Percentiles rank a stretch among this genome's conserved stretches.
Evolutionary conservation across 1,139 yeast genomes (phyloP).

Genomic region (Taiozyma sp.): DNA sequence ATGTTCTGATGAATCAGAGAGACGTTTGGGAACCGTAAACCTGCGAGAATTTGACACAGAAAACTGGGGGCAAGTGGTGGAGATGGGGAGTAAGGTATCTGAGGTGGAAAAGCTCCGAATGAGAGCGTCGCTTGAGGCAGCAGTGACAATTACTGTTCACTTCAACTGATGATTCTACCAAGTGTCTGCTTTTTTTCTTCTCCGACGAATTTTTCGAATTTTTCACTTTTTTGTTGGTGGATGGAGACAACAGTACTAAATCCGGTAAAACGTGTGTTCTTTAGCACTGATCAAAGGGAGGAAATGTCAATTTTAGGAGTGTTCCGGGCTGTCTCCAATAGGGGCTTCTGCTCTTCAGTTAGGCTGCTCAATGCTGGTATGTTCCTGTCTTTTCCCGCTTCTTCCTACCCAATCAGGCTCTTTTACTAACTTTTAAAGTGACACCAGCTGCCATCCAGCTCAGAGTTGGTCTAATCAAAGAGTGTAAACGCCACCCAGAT

Average conservation of each 20-base stretch:
- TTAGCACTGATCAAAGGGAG: not conserved
- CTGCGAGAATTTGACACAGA: not conserved
- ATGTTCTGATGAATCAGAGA: too few species aligned
- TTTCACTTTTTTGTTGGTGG: not conserved
- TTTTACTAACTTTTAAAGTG: not conserved
- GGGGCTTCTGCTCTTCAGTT: not conserved
- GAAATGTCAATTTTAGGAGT: not conserved
- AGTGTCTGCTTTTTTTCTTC: not conserved
- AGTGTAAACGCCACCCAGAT: constrained; percentile 40
- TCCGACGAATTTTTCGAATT: not conserved
- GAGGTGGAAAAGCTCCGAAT: not conserved
- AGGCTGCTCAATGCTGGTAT: not conserved
- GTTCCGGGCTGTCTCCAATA: not conserved
- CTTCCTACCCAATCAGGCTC: not conserved
- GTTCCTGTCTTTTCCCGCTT: not conserved
- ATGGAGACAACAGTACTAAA: not conserved
- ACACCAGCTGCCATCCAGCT: constrained; percentile 26
- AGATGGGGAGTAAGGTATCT: not conserved
- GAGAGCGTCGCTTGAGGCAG: not conserved
- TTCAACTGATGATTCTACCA: too few species aligned
- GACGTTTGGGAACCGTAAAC: not conserved
- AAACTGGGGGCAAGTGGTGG: not conserved
- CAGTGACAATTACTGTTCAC: too few species aligned
- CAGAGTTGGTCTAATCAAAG: constrained; percentile 40
- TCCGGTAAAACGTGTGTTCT: not conserved